Conservation (phyloP, 768 basidiomycete genomes). For the Kwoniella sp. region DNA sequence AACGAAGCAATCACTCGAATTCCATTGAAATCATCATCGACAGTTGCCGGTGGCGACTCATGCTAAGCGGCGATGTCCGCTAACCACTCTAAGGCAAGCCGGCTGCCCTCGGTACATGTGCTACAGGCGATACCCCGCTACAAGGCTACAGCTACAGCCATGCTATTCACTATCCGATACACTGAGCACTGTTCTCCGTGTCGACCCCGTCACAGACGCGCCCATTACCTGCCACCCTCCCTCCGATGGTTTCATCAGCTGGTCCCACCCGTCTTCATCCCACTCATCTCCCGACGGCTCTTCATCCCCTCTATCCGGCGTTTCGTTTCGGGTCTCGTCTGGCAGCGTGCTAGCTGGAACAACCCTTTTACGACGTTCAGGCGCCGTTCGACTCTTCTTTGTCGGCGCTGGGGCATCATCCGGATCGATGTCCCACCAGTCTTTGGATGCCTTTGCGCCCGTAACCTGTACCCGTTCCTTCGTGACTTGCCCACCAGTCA, state of each 20-base stretch:
- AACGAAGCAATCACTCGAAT: no score
- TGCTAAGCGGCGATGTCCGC: no score
- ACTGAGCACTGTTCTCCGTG: neutral
- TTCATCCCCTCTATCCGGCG: neutral
- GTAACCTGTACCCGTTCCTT: neutral
- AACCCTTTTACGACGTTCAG: neutral
- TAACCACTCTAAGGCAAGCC: no score
- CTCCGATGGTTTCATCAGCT: neutral
- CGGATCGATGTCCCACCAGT: constrained; percentile 3
- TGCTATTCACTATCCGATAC: constrained; percentile 1
- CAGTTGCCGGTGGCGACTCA: no score
- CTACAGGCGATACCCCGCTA: no score
- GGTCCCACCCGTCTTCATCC: neutral
- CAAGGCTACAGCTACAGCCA: no score
- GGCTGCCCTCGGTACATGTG: no score
- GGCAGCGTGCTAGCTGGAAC: no score
- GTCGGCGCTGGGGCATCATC: neutral
- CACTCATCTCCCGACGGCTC: neutral
- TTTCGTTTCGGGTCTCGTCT: neutral
- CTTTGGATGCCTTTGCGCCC: no score
- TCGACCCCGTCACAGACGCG: neutral
- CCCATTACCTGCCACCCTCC: neutral
- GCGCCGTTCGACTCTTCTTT: neutral
- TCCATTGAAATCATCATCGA: no score
- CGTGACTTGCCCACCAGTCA: neutral